Evolutionary conservation across 192 early-diverging fungal species (phyloP).

Genomic region (Geranomyces variabilis): DNA sequence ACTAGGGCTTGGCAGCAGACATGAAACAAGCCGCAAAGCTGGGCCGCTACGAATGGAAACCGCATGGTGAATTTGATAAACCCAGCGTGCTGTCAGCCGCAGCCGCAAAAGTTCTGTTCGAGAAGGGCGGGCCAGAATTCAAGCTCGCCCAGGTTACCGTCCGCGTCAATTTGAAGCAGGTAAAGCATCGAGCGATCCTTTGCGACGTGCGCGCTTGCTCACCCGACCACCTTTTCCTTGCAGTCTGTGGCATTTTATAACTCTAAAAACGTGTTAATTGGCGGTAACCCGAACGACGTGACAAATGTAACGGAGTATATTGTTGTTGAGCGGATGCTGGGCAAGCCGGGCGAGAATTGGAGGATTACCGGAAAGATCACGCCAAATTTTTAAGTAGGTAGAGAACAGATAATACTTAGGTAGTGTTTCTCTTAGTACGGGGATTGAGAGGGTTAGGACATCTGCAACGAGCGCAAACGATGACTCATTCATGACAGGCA

Average conservation of each 20-base stretch:
- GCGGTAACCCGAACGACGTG: slow-evolving; percentile 26
- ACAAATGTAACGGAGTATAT: slow-evolving; percentile 26
- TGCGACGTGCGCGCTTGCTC: no score
- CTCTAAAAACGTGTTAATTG: background rate
- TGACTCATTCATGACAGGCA: no score
- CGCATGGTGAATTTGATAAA: slow-evolving; percentile 5
- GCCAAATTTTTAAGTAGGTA: background rate
- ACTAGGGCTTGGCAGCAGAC: background rate
- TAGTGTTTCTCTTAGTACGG: no score
- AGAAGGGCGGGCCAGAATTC: slow-evolving; percentile 15
- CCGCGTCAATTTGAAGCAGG: slow-evolving; percentile 28
- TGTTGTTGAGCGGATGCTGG: slow-evolving; percentile 27
- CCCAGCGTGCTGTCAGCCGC: background rate
- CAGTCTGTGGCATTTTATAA: slow-evolving; percentile 30
- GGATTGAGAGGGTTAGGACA: no score
- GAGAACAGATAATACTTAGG: background rate
- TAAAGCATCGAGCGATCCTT: no score
- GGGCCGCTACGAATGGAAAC: slow-evolving; percentile 21
- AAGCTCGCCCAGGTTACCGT: slow-evolving; percentile 27
- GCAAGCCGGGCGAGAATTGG: slow-evolving; percentile 9
- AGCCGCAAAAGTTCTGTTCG: slow-evolving; percentile 19
- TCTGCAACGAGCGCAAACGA: no score
- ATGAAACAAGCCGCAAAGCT: background rate
- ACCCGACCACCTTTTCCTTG: no score
- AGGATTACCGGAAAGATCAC: slow-evolving; percentile 26